Conservation (phyloP, 2,329 filamentous ascomycete species). For the Colletotrichum limetticola region DNA sequence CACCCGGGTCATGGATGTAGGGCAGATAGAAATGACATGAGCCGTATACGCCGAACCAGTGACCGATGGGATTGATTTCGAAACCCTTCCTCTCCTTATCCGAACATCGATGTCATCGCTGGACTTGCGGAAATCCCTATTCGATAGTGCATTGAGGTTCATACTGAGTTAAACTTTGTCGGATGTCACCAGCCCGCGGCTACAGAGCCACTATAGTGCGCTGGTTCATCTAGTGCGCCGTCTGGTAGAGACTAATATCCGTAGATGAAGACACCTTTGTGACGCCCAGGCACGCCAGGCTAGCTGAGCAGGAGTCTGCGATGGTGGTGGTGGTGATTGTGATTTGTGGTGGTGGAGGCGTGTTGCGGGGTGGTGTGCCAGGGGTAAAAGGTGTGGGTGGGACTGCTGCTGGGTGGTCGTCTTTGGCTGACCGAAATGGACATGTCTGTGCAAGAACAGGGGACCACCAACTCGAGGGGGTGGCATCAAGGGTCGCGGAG, state of each 20-base stretch:
- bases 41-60: neutral
- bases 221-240: neutral
- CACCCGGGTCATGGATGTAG: neutral
- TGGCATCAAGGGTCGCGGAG: conserved; percentile 27
- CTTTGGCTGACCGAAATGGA: conserved; percentile 14
- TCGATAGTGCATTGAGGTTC: neutral
- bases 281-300: neutral
- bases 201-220: neutral
- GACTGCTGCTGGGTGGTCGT: neutral
- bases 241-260: neutral
- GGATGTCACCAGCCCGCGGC: neutral
- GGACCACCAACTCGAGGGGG: neutral
- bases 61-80: neutral
- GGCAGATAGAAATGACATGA: neutral
- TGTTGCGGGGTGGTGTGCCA: conserved; percentile 19
- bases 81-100: neutral
- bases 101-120: neutral
- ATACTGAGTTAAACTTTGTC: neutral
- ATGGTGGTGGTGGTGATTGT: neutral
- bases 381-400: conserved; percentile 12
- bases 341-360: neutral
- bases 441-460: conserved; percentile 16
- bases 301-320: neutral
- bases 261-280: neutral
- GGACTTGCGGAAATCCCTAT: neutral